Evolutionary conservation across 2,329 filamentous ascomycete species (phyloP), one percentile per base, ranked within the genome.

Genomic region (Colletotrichum truncatum): DNA sequence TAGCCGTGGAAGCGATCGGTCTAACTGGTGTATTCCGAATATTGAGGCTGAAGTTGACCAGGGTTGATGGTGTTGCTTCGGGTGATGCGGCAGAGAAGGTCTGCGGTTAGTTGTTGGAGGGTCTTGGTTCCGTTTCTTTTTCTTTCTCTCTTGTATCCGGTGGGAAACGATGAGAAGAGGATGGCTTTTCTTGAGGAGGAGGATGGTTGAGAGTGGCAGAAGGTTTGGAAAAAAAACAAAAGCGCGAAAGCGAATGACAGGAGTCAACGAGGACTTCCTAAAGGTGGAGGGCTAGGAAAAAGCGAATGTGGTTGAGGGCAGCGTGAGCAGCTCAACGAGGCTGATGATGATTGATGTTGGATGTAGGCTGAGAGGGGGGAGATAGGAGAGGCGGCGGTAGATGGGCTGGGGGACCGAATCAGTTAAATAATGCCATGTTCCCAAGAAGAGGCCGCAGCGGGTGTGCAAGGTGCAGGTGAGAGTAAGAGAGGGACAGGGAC

Each of bases 231-330:
- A 77, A 76, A 79, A 80, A 81, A 80, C 77, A 78, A 78, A 80
- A 82, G 82, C 78, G 75, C 77, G 79, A 81, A 89, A 91, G 88
- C 88, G 88, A 91, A 87, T 89, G 88, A 90, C 87, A 89, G 88
- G 88, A 90, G 88, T 84, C 88, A 81, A 85, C 88, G 88, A 90
- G 88, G 88, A 88, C 87, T 90, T 90, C 88, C 88, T 88, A 85
- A 77, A 75, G 76, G 76, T 71, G 66, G 71, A 65, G 62, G 72
- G 72, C 73, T 77, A 75, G 76, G 75, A 74, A 76, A 80, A 82
- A 84, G 83, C 82, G 83, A 85, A 79, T 78, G 84, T 85, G 56
- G 64, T 64, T 60, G 64, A 65, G 61, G 51, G 59, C 60, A 65
- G 66, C 57, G 39, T 32, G 51, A 56, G 58, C 48, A 52, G 56